phyloP scores from a whole-genome alignment of 1,284 basidiomycete species.

The Coniferiporia sulphurascens region DNA sequence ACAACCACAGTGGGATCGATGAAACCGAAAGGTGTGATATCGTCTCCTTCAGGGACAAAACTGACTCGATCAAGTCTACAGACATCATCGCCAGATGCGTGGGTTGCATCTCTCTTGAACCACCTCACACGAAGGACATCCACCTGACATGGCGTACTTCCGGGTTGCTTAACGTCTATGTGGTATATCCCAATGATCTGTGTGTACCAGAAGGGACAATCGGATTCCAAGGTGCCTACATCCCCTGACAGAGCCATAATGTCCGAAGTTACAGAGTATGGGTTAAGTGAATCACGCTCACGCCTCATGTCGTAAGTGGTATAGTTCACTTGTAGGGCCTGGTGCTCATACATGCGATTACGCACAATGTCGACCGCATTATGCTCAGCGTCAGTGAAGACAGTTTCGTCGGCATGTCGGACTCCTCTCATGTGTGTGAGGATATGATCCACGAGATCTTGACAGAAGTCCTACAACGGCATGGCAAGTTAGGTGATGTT shows the following conservation, averaged over 20 bases:
- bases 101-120: conserved; percentile 8
- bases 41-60: conserved; percentile 13
- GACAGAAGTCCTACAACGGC: too few species aligned
- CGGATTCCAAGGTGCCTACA: background rate
- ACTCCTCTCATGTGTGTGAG: too few species aligned
- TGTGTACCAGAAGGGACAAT: conserved; percentile 30
- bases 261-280: conserved; percentile 23
- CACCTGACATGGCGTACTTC: background rate
- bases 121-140: conserved; percentile 18
- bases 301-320: conserved; percentile 31
- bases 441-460: too few species aligned
- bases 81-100: background rate
- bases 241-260: conserved; percentile 27
- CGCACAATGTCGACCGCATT: too few species aligned
- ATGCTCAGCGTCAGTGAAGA: too few species aligned
- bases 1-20: conserved; percentile 17
- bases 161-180: conserved; percentile 2
- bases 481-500: too few species aligned
- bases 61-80: conserved; percentile 8
- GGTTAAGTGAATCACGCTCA: conserved; percentile 34
- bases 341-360: too few species aligned
- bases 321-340: too few species aligned
- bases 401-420: too few species aligned
- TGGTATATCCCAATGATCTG: conserved; percentile 25
- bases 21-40: conserved; percentile 16